Evolutionary conservation across 1,284 basidiomycete species (phyloP).

Genomic region (Flammula alnicola): DNA sequence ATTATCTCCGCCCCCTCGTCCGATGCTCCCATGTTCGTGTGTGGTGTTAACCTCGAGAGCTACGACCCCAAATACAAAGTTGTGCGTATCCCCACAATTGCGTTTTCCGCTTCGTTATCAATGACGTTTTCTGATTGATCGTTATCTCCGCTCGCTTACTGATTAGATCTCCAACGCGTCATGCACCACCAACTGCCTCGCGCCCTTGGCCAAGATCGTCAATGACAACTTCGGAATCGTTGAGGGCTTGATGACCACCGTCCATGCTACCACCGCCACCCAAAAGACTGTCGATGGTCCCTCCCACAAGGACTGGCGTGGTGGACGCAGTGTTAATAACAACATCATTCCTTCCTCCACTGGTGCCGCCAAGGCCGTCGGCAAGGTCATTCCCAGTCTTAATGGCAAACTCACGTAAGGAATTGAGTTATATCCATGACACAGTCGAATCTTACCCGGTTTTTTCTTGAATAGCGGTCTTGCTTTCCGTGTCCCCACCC

Average conservation of each 20-base stretch:
- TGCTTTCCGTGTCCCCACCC: conserved; percentile 96
- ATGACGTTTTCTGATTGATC: conserved; percentile 10
- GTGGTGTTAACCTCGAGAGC: conserved; percentile 94
- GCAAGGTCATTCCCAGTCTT: conserved; percentile 96
- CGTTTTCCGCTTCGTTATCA: conserved; percentile 11
- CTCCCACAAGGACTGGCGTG: conserved; percentile 94
- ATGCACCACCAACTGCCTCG: conserved; percentile 99
- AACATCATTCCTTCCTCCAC: conserved; percentile 99
- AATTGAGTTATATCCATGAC: neutral
- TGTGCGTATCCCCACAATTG: conserved; percentile 45
- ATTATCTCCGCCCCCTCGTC: conserved; percentile 99
- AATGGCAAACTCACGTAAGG: conserved; percentile 95
- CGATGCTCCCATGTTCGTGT: conserved; percentile 98
- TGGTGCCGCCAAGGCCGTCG: conserved; percentile 99
- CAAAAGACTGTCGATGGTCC: conserved; percentile 99
- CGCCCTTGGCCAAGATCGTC: conserved; percentile 98
- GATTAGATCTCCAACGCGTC: conserved; percentile 94
- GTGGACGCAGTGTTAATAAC: conserved; percentile 94
- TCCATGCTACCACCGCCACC: conserved; percentile 96
- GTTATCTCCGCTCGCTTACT: conserved; percentile 13
- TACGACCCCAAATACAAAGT: conserved; percentile 94
- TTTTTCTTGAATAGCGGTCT: conserved; percentile 67
- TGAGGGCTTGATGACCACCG: conserved; percentile 98
- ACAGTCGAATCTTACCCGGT: no score
- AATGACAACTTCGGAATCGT: conserved; percentile 95